phyloP scores from a whole-genome alignment of 2,329 filamentous ascomycete species.

The Aspergillus japonicus region DNA sequence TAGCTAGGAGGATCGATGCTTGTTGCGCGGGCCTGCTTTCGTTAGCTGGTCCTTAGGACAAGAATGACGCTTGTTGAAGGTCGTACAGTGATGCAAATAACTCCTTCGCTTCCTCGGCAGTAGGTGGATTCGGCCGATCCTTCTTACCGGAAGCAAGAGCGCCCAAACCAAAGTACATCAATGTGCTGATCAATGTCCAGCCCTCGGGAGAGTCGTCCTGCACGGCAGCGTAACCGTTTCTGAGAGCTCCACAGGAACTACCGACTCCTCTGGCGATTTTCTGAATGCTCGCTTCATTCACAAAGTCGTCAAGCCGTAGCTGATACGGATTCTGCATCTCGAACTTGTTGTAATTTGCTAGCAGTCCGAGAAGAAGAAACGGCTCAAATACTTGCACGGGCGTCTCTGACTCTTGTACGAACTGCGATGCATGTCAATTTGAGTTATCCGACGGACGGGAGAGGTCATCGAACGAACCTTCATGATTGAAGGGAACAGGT shows the following conservation, averaged over 20 bases:
- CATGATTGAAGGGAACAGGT: conserved; percentile 91
- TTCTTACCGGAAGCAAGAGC: conserved; percentile 69
- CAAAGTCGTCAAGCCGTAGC: conserved; percentile 87
- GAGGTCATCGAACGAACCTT: conserved; percentile 59
- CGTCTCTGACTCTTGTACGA: conserved; percentile 74
- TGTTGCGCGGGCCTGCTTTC: conserved; percentile 68
- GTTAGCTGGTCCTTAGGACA: conserved; percentile 25
- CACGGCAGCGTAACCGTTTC: conserved; percentile 77
- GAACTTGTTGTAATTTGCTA: conserved; percentile 99
- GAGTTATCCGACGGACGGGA: neutral
- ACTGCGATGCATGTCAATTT: conserved; percentile 49
- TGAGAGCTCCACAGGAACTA: conserved; percentile 64
- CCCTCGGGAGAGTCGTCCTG: conserved; percentile 88
- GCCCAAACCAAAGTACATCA: conserved; percentile 82
- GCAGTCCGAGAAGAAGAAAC: conserved; percentile 77
- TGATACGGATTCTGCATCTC: conserved; percentile 97
- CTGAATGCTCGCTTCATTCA: conserved; percentile 83
- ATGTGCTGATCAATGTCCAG: conserved; percentile 78
- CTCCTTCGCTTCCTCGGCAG: conserved; percentile 76
- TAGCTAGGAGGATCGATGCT: conserved; percentile 75
- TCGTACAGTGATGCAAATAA: conserved; percentile 73
- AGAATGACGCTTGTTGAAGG: too few species aligned
- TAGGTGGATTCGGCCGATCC: conserved; percentile 59
- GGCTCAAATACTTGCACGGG: conserved; percentile 66
- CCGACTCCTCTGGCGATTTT: conserved; percentile 78